Conservation (phyloP, 75 land plant species). For the Chamaecyparis obtusa region DNA sequence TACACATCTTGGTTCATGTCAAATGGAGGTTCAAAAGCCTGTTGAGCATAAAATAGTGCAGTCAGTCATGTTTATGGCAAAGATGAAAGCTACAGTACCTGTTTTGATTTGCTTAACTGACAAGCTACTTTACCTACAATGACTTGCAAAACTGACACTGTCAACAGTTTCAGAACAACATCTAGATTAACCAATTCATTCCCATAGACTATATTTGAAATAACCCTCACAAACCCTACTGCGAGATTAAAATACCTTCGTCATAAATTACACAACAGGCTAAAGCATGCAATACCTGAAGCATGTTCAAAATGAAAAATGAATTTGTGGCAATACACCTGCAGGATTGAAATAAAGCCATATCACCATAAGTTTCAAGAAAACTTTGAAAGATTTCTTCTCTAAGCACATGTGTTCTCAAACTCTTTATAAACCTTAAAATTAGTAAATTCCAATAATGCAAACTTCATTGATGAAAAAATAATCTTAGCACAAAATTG, state of each 20-base stretch:
- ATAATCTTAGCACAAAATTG: neutral
- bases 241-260: neutral
- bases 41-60: neutral
- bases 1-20: conserved; percentile 3
- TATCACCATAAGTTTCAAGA: neutral
- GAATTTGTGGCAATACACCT: conserved; percentile 6
- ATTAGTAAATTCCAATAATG: neutral
- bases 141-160: neutral
- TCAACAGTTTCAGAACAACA: neutral
- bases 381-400: neutral
- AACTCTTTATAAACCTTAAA: neutral
- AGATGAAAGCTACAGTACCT: neutral
- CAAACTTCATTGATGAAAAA: neutral
- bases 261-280: neutral
- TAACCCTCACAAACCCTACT: neutral
- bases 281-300: neutral
- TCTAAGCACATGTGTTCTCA: no score
- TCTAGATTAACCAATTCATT: neutral
- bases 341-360: neutral
- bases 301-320: conserved; percentile 5
- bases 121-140: neutral
- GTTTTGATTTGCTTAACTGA: neutral
- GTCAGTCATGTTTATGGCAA: neutral
- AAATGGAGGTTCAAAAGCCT: conserved; percentile 15
- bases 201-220: neutral